These are phyloP conservation scores for Candida dajiaensis DNA, from an alignment of 805 yeast genomes.

Conservation along the genomic window DNA sequence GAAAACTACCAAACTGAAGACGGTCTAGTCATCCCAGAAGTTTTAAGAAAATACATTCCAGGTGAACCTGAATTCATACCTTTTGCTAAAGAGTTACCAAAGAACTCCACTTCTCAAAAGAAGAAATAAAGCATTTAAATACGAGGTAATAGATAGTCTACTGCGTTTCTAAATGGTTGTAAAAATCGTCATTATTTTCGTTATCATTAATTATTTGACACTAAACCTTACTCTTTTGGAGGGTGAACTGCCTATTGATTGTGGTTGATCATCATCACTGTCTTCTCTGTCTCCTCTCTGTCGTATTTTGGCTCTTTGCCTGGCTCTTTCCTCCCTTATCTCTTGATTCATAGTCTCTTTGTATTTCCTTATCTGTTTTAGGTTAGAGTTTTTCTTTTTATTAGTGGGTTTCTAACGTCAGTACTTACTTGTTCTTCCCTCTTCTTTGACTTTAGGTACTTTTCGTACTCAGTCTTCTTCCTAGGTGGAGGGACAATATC, in stretches of 20 bases:
- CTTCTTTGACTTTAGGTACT: slow-evolving; percentile 12
- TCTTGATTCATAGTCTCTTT: slow-evolving; percentile 8
- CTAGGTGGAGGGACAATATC: slow-evolving; percentile 16
- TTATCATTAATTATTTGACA: neutral
- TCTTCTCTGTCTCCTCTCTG: slow-evolving; percentile 1
- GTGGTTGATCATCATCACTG: neutral
- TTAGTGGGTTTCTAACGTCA: neutral
- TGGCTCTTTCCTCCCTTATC: slow-evolving; percentile 7
- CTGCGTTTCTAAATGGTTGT: neutral
- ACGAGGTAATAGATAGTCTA: neutral
- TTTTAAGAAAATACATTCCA: slow-evolving; percentile 91
- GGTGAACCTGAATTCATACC: slow-evolving; percentile 98
- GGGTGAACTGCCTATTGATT: slow-evolving; percentile 3
- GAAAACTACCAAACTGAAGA: slow-evolving; percentile 98
- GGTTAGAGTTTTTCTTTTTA: neutral
- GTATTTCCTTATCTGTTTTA: slow-evolving; percentile 6
- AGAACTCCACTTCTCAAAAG: slow-evolving; percentile 80
- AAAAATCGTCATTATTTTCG: neutral
- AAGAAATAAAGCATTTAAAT: slow-evolving; percentile 31
- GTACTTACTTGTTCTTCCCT: slow-evolving; percentile 16
- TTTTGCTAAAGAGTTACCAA: slow-evolving; percentile 83
- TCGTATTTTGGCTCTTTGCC: slow-evolving; percentile 6
- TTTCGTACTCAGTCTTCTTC: slow-evolving; percentile 14
- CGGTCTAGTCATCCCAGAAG: slow-evolving; percentile 91
- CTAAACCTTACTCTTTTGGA: slow-evolving; percentile 10